Base-by-base conservation (phyloP, 2,329 filamentous ascomycete species). In the Aspergillus novoparasiticus region DNA sequence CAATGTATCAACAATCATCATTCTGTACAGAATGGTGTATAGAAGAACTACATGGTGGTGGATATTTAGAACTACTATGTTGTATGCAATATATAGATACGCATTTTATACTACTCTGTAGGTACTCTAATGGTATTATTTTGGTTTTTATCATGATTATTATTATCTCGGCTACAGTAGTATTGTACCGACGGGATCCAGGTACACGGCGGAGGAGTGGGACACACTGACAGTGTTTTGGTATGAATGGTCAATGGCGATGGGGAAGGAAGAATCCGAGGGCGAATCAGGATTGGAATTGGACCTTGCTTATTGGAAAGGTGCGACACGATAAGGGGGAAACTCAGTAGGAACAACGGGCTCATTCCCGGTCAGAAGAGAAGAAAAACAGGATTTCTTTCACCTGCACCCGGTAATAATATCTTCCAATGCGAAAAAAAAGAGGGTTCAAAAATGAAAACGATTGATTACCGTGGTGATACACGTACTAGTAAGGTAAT, bases 261-360 rank as follows among this genome's bases (percentile, higher is more conserved):
- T 53, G 61, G 56, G 43, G 54, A 57, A 62, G 30, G 30, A 34
- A 51, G 41, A 30, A n/a, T 21, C 32, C 23, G 53, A 34, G 43
- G 46, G n/a, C 63, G 58, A 65, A 63, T 67, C 65, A 67, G 39
- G 23, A 34, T 14, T 14, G 16, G 53, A 23, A 26, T 28, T 43
- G 45, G 41, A 23, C 39, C 26, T 46, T 58, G 41, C 41, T 57
- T 50, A 66, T 66, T 65, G 62, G 64, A 45, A 41, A 63, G 34
- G 62, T 66, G 66, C 61, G 61, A 68, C 64, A 64, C n/a, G 56
- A 62, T 59, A 62, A 34, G 32, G 32, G 61, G 59, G n/a, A 21
- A 21, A 55, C 11, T n/a, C 4, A 34, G n/a, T 30, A 32, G 50
- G 28, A 53, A 34, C 45, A 43, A 63, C 45, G 58, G 64, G 41